Evolutionary conservation across 768 basidiomycete species (phyloP), one percentile per base, ranked within the genome.

Genomic region (Gymnopilus junonius): DNA sequence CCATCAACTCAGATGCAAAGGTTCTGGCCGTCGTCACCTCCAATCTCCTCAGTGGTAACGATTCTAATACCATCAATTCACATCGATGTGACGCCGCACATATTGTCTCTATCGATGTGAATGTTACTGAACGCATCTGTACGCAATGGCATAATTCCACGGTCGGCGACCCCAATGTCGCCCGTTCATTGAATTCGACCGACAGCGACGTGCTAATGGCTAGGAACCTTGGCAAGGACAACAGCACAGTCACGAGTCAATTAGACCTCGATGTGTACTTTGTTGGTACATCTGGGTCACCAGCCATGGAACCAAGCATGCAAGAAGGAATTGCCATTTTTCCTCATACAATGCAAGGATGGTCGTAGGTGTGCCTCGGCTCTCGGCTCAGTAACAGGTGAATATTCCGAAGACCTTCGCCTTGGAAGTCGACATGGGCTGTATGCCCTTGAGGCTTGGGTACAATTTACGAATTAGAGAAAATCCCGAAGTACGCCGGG

Each of bases 81-180:
- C 32, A 46, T n/a, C 37, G 54, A 27, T 62, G 61, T 23, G 55
- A 55, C 17, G 40, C 61, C 5, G 53, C 61, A 10, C n/a, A 55
- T 2, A 20, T 40, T 39, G 43, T 29, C 7, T 10, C 10, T 3
- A 42, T 69, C 35, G 62, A 51, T 29, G 56, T 15, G 20, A 62
- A 67, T 32, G 48, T 61, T n/a, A 58, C 63, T 14, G 29, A 62
- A 21, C 56, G 51, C 45, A 55, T 58, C n/a, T 53, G 50, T 37
- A 51, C 48, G 20, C 29, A 8, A 1, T 48, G 48, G 48, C 35
- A 21, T 17, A 35, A 60, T 39, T 34, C 54, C 8, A 51, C 50
- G 27, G 29, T 39, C 4, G 54, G 34, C 17, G 32, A 55, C 3
- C n/a, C 20, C 11, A 17, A 29, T 17, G 25, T 21, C 46, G 46